A percentile compares a stretch with the other conserved stretches of the same genome.
These are phyloP conservation scores for Prototheca cutis DNA, from an alignment of 163 green algal genomes.

Conservation along the genomic window DNA sequence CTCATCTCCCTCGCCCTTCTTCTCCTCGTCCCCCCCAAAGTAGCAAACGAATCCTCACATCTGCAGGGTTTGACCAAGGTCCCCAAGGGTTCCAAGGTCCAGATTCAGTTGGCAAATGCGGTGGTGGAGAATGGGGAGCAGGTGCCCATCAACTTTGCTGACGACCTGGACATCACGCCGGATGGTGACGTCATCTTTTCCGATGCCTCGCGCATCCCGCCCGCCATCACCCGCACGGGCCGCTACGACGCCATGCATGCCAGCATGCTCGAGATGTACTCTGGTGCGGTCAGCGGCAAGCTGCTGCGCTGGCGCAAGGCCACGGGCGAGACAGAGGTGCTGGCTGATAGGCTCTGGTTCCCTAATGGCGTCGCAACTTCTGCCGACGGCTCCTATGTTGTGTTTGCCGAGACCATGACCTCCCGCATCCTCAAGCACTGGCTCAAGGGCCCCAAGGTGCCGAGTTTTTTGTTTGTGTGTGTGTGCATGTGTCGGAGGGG, in stretches of 20 bases:
- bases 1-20: neutral
- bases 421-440: slow-evolving; percentile 38
- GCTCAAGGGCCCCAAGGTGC: slow-evolving; percentile 46
- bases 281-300: slow-evolving; percentile 42
- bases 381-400: slow-evolving; percentile 46
- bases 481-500: neutral
- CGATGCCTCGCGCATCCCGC: slow-evolving; percentile 31
- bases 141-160: slow-evolving; percentile 41
- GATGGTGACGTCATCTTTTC: slow-evolving; percentile 52
- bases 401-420: slow-evolving; percentile 52
- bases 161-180: slow-evolving; percentile 49
- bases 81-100: slow-evolving; percentile 4
- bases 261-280: slow-evolving; percentile 37
- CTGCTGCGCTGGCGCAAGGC: slow-evolving; percentile 47
- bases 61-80: slow-evolving; percentile 21
- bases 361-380: slow-evolving; percentile 65
- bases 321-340: slow-evolving; percentile 28
- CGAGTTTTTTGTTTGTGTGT: neutral
- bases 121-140: neutral
- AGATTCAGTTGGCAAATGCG: slow-evolving; percentile 23
- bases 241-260: slow-evolving; percentile 31
- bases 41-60: no score
- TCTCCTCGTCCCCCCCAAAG: neutral
- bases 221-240: slow-evolving; percentile 8
- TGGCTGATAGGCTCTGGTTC: slow-evolving; percentile 46